A percentile compares a stretch with the other conserved stretches of the same genome.
Conservation (phyloP, 768 basidiomycete genomes). For the Lactarius quietus region DNA sequence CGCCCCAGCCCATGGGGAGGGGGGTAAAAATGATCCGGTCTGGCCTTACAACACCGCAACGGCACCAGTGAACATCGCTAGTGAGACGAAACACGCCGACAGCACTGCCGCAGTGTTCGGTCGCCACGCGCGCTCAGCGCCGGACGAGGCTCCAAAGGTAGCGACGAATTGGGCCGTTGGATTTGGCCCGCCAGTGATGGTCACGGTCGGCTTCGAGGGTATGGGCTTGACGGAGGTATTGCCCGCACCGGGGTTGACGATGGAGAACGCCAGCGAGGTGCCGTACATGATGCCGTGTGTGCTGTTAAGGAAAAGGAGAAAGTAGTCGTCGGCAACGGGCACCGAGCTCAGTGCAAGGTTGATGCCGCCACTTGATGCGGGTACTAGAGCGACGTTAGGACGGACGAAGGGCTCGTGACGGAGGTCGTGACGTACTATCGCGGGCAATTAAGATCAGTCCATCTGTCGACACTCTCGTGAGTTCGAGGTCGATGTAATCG, state of each 20-base stretch:
- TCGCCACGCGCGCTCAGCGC: slow-evolving; percentile 27
- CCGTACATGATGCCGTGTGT: slow-evolving; percentile 61
- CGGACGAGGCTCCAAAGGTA: slow-evolving; percentile 42
- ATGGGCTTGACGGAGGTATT: slow-evolving; percentile 38
- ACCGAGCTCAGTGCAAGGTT: slow-evolving; percentile 63
- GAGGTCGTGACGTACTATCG: slow-evolving; percentile 47
- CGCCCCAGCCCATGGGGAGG: no score
- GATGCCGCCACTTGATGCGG: slow-evolving; percentile 37
- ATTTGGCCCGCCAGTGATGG: slow-evolving; percentile 61
- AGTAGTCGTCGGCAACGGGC: slow-evolving; percentile 73
- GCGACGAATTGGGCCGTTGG: slow-evolving; percentile 59
- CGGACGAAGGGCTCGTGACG: neutral
- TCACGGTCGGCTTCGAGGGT: slow-evolving; percentile 56
- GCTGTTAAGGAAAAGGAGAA: slow-evolving; percentile 68
- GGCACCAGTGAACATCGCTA: slow-evolving; percentile 14
- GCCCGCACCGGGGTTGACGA: slow-evolving; percentile 42
- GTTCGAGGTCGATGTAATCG: slow-evolving; percentile 64
- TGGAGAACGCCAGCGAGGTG: slow-evolving; percentile 60
- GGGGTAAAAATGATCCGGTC: no score
- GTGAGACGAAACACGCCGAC: slow-evolving; percentile 6
- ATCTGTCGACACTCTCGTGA: slow-evolving; percentile 52
- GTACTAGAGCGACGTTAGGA: slow-evolving; percentile 33
- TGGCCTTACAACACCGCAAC: slow-evolving; percentile 8
- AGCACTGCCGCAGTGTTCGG: slow-evolving; percentile 4
- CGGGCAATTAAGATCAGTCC: slow-evolving; percentile 65